Conservation (phyloP, 169 alveolate species). For the Plasmodium berghei region DNA sequence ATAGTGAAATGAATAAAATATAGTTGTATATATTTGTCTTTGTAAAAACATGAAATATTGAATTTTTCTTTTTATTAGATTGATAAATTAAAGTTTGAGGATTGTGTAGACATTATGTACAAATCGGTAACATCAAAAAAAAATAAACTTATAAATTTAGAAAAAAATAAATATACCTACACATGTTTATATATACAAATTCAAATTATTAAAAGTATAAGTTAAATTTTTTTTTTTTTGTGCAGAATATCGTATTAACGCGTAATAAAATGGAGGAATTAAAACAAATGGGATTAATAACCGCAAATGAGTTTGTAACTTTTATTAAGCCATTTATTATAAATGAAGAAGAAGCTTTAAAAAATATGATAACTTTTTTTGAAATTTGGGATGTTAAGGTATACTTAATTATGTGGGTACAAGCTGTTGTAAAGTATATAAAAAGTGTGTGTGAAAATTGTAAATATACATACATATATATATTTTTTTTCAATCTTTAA, state of each 20-base stretch:
- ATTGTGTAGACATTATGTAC: slow-evolving; percentile 64
- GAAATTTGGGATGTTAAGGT: slow-evolving; percentile 75
- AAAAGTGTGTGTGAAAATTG: not conserved
- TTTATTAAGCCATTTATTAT: slow-evolving; percentile 45
- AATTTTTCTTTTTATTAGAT: slow-evolving; percentile 22
- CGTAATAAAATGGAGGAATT: slow-evolving; percentile 34
- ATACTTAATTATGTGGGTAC: not conserved
- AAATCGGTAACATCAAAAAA: slow-evolving; percentile 37
- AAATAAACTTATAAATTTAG: not conserved
- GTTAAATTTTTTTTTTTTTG: not conserved
- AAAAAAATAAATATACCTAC: not conserved
- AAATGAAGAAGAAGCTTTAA: slow-evolving; percentile 67
- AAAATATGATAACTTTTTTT: slow-evolving; percentile 60
- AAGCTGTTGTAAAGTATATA: not conserved
- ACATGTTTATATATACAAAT: not conserved
- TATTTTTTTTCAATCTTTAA: not conserved
- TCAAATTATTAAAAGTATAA: not conserved
- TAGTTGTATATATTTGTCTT: not conserved
- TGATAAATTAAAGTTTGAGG: slow-evolving; percentile 17
- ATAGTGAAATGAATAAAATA: slow-evolving; percentile 1
- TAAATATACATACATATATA: not conserved
- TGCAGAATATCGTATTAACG: slow-evolving; percentile 49
- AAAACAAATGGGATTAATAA: slow-evolving; percentile 29
- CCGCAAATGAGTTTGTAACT: slow-evolving; percentile 17
- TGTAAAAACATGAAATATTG: not conserved